Evolutionary conservation across 1,284 basidiomycete species (phyloP).

Genomic region (Blastosporella zonata): DNA sequence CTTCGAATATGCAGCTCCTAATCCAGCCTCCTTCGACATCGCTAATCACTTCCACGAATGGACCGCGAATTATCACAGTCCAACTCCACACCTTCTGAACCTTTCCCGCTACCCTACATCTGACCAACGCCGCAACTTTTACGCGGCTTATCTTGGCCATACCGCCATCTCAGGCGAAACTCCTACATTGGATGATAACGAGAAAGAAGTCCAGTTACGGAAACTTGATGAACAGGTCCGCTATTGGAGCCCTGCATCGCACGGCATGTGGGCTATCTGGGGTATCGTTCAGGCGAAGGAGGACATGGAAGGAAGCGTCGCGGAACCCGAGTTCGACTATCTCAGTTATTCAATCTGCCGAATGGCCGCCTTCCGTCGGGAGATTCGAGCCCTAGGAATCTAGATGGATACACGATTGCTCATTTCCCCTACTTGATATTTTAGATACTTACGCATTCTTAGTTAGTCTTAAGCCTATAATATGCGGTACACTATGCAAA

Average conservation of each 20-base stretch:
- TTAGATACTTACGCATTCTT: too few species aligned
- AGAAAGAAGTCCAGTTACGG: conserved; percentile 37
- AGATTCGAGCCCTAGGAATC: conserved; percentile 48
- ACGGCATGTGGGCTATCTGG: conserved; percentile 92
- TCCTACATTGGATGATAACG: conserved; percentile 27
- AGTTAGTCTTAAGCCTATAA: too few species aligned
- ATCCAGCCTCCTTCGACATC: conserved; percentile 89
- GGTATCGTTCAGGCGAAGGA: conserved; percentile 88
- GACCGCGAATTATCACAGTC: conserved; percentile 85
- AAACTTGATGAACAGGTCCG: conserved; percentile 74
- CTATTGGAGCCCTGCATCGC: conserved; percentile 84
- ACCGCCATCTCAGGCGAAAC: conserved; percentile 31
- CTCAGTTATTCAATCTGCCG: conserved; percentile 67
- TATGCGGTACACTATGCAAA: not conserved
- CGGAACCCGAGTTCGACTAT: conserved; percentile 75
- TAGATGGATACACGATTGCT: not conserved
- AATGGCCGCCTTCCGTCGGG: conserved; percentile 59
- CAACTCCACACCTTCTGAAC: conserved; percentile 72
- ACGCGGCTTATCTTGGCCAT: conserved; percentile 75
- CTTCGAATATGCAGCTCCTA: conserved; percentile 91
- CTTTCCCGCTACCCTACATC: conserved; percentile 69
- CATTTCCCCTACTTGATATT: conserved; percentile 12
- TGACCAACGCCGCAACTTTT: conserved; percentile 80
- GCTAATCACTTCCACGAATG: conserved; percentile 97
- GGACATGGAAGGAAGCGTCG: conserved; percentile 60